Evolutionary conservation across 2,329 filamentous ascomycete species (phyloP), one percentile per base, ranked within the genome.

Genomic region (Pestalotiopsis fici): DNA sequence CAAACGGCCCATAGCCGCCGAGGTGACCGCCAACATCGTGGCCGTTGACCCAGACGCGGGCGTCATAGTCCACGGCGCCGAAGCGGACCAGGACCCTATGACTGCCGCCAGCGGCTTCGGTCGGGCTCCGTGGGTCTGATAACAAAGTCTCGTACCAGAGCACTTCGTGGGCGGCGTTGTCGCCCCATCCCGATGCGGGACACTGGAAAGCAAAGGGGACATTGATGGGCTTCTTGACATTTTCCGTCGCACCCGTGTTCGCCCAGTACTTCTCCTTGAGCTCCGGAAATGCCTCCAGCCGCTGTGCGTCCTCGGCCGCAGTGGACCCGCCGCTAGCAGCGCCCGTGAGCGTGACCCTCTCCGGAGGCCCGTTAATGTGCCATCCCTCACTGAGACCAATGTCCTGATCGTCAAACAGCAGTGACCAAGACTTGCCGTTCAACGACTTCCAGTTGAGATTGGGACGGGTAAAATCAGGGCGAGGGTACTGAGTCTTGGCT

Each of bases 131-230:
- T 62, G 86, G 78, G 70, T 90, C 87, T 1, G 71, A 71, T 64
- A 90, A 80, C 21, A 64, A 70, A 6, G 86, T 83, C 76, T 91
- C 86, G 72, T 92, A 92, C 90, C 90, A 92, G 9, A 92, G 75
- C 3, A 91, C 86, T 75, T 91, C 88, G 73, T 92, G 90, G 2
- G 88, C 87, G 62, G 85, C 87, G 65, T 84, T 84, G 39, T 90
- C 85, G 68, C 86, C 82, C 70, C 91, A 87, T 2, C 88, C 88
- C 0, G 89, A 91, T 0, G 89, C 89, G 0, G 85, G 85, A 4
- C 86, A 84, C 74, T 92, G 90, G 72, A 91, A 92, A 2, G 88
- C 89, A 70, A 86, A 92, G 0, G 90, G 90, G 0, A 92, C 88
- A 43, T 84, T 80, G 69, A 92, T 91, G 11, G 82, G 80, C 28